Base-by-base conservation (phyloP, 108 stramenopile species). In the Chaetoceros muelleri region DNA sequence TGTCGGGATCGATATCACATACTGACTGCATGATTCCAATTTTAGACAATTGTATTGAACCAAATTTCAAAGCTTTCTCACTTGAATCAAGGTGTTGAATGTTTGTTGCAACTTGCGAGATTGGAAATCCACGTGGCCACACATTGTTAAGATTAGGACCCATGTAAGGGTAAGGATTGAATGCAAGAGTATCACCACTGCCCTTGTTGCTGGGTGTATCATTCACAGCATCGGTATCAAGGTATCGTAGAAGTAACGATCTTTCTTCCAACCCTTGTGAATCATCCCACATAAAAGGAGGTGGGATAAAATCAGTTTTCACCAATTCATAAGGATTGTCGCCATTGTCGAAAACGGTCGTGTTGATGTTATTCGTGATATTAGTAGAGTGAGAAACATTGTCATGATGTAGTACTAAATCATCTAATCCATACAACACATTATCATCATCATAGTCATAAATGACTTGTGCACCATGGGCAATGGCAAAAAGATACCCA, bases 361-460 rank as follows among this genome's bases (percentile, higher is more conserved):
- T n/a, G n/a, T n/a, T n/a, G n/a, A n/a, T n/a, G n/a, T n/a, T n/a
- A n/a, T n/a, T n/a, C n/a, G n/a, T n/a, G n/a, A n/a, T n/a, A 34
- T 30, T n/a, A n/a, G n/a, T n/a, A n/a, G n/a, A n/a, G n/a, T n/a
- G n/a, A n/a, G n/a, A n/a, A n/a, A n/a, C n/a, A n/a, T n/a, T n/a
- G n/a, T n/a, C n/a, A n/a, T n/a, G n/a, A n/a, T n/a, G n/a, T n/a
- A n/a, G n/a, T n/a, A n/a, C n/a, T n/a, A n/a, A n/a, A n/a, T n/a
- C n/a, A n/a, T n/a, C n/a, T n/a, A n/a, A n/a, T n/a, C n/a, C n/a
- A 20, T 30, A 24, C 5, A 78, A 50, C n/a, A 61, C 27, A 52
- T 81, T 81, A 73, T 81, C 76, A 60, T 81, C 80, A 44, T 81
- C 80, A 24, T 75, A 72, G 49, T 82, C 80, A 30, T 47, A 82